A percentile compares a stretch with the other conserved stretches of the same genome.
Evolutionary conservation across 768 basidiomycete species (phyloP).

Genomic region (Lactarius vividus): DNA sequence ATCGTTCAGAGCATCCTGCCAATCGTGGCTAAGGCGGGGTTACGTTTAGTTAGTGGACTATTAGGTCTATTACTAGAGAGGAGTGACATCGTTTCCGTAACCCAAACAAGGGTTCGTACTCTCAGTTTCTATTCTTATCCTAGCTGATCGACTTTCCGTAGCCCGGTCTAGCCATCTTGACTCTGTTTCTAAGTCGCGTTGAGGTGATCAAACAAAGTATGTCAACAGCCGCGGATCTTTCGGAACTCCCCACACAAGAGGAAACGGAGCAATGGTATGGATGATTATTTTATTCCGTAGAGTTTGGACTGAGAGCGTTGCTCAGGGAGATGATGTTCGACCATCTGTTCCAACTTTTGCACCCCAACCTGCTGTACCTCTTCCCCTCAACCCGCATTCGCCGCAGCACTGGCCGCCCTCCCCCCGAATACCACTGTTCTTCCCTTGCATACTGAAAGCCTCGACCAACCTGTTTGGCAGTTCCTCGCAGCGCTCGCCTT

Average conservation of each 20-base stretch:
- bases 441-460: constrained; percentile 50
- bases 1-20: constrained; percentile 86
- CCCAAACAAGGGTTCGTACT: constrained; percentile 72
- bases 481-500: constrained; percentile 88
- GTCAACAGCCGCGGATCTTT: constrained; percentile 47
- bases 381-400: constrained; percentile 88
- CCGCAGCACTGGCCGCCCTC: constrained; percentile 36
- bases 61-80: constrained; percentile 79
- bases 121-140: constrained; percentile 11
- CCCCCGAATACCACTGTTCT: constrained; percentile 38
- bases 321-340: constrained; percentile 85
- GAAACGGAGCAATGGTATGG: constrained; percentile 78
- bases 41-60: constrained; percentile 83
- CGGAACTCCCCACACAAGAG: constrained; percentile 60
- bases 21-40: constrained; percentile 71
- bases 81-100: constrained; percentile 67
- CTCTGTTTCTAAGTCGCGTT: constrained; percentile 88
- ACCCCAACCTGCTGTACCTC: constrained; percentile 70
- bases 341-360: constrained; percentile 77
- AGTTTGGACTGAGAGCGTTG: constrained; percentile 11
- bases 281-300: constrained; percentile 1
- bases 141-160: constrained; percentile 34
- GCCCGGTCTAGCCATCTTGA: constrained; percentile 91
- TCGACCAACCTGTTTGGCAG: constrained; percentile 94
- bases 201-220: constrained; percentile 83